Percentiles rank a stretch among this genome's conserved stretches.
phyloP scores from a whole-genome alignment of 106 monocot genomes.

The Acorus calamus region DNA sequence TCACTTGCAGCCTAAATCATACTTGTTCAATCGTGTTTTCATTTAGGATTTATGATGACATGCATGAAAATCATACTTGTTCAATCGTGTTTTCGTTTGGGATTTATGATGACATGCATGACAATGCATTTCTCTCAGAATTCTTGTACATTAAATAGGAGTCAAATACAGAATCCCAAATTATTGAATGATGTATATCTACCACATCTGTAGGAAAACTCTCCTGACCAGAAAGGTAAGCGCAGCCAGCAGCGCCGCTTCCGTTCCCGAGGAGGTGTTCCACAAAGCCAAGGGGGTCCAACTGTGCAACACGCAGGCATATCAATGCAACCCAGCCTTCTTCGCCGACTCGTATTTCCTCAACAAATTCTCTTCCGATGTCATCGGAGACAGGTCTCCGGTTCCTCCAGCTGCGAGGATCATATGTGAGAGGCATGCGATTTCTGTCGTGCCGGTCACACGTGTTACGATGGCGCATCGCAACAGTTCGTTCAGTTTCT shows the following conservation, averaged over 20 bases:
- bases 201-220: slow-evolving; percentile 49
- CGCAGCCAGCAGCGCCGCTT: slow-evolving; percentile 75
- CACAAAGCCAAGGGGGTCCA: slow-evolving; percentile 74
- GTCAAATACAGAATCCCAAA: no score
- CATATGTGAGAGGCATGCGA: slow-evolving; percentile 79
- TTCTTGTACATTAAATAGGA: no score
- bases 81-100: no score
- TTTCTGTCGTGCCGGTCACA: slow-evolving; percentile 83
- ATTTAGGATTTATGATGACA: no score
- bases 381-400: slow-evolving; percentile 49
- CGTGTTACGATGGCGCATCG: slow-evolving; percentile 75
- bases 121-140: no score
- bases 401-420: slow-evolving; percentile 61
- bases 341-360: slow-evolving; percentile 84
- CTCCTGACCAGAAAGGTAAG: slow-evolving; percentile 66
- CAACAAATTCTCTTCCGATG: slow-evolving; percentile 87
- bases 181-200: neutral
- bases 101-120: no score
- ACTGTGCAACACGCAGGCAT: slow-evolving; percentile 89
- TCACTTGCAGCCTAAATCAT: no score
- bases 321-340: slow-evolving; percentile 86
- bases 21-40: no score
- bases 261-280: slow-evolving; percentile 92
- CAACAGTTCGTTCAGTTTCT: slow-evolving; percentile 69
- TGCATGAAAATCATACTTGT: no score